These are phyloP conservation scores for Phytopythium vexans DNA, from an alignment of 352 stramenopile genomes.

Conservation along the genomic window DNA sequence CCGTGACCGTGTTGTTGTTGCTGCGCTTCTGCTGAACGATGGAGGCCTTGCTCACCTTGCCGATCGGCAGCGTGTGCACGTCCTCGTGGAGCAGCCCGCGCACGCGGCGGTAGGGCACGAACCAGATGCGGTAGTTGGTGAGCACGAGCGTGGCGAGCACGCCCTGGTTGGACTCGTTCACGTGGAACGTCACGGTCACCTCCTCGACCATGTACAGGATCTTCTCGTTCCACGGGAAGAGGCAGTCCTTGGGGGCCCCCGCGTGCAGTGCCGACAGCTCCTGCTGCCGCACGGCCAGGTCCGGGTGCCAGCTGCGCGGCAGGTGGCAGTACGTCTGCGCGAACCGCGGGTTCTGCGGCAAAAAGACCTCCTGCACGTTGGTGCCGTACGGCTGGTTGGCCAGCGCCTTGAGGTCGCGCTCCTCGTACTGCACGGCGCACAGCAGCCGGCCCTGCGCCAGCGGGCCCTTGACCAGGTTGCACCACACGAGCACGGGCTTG, in stretches of 20 bases:
- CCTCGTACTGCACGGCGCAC: conserved; percentile 73
- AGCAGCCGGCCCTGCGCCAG: conserved; percentile 59
- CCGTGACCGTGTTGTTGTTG: conserved; percentile 72
- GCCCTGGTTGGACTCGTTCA: conserved; percentile 79
- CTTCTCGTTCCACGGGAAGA: conserved; percentile 84
- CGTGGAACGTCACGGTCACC: conserved; percentile 85
- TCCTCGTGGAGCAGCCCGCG: conserved; percentile 77
- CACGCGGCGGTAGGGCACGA: conserved; percentile 77
- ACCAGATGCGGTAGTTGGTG: conserved; percentile 85
- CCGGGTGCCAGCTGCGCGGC: conserved; percentile 78
- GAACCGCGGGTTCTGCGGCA: conserved; percentile 80
- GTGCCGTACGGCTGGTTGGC: conserved; percentile 61
- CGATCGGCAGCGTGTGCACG: conserved; percentile 76
- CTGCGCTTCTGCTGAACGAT: conserved; percentile 81
- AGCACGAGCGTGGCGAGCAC: conserved; percentile 77
- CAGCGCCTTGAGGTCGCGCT: conserved; percentile 58
- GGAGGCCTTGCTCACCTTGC: conserved; percentile 74
- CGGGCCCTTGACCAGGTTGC: conserved; percentile 57
- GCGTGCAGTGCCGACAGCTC: conserved; percentile 67
- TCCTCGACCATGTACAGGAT: conserved; percentile 85
- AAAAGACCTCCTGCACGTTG: conserved; percentile 72
- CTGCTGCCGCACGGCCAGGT: conserved; percentile 55
- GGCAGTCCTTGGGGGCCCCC: conserved; percentile 60
- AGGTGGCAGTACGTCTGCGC: conserved; percentile 73
- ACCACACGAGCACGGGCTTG: conserved; percentile 72